phyloP scores from a whole-genome alignment of 305 asterid species.

The Fraxinus sp. region DNA sequence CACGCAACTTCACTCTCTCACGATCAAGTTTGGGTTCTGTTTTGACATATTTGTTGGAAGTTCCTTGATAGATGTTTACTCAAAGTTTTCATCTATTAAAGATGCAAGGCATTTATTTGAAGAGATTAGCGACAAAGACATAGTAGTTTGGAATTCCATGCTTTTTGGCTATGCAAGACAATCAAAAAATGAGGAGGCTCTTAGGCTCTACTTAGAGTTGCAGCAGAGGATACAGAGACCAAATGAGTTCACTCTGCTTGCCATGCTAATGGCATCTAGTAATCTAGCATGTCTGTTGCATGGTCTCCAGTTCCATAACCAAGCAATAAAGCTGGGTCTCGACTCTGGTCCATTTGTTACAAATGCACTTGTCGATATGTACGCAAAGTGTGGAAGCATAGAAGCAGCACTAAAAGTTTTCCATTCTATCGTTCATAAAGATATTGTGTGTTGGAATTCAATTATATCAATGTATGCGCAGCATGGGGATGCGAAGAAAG shows the following conservation, averaged over 20 bases:
- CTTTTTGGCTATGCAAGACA: slow-evolving; percentile 32
- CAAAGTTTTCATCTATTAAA: slow-evolving; percentile 28
- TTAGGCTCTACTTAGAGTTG: slow-evolving; percentile 34
- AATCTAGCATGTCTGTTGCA: slow-evolving; percentile 31
- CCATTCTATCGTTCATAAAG: slow-evolving; percentile 7
- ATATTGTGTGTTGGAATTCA: slow-evolving; percentile 46
- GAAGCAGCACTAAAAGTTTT: slow-evolving; percentile 32
- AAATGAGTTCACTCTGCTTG: slow-evolving; percentile 37
- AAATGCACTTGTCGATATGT: slow-evolving; percentile 45
- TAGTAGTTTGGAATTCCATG: slow-evolving; percentile 51
- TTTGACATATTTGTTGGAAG: slow-evolving; percentile 37
- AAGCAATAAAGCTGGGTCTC: slow-evolving; percentile 33
- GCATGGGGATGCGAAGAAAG: slow-evolving; percentile 41
- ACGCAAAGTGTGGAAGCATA: slow-evolving; percentile 45
- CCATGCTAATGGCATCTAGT: slow-evolving; percentile 33
- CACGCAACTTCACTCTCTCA: slow-evolving; percentile 40
- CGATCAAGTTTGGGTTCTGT: slow-evolving; percentile 35
- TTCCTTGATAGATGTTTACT: slow-evolving; percentile 40
- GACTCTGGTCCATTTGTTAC: slow-evolving; percentile 32
- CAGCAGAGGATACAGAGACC: slow-evolving; percentile 23
- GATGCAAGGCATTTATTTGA: slow-evolving; percentile 39
- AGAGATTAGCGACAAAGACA: slow-evolving; percentile 40
- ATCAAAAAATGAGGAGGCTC: slow-evolving; percentile 38
- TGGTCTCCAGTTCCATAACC: slow-evolving; percentile 43
- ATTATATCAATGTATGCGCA: slow-evolving; percentile 42